Base-by-base conservation (phyloP, 352 stramenopile species). In the Plasmopara halstedii region DNA sequence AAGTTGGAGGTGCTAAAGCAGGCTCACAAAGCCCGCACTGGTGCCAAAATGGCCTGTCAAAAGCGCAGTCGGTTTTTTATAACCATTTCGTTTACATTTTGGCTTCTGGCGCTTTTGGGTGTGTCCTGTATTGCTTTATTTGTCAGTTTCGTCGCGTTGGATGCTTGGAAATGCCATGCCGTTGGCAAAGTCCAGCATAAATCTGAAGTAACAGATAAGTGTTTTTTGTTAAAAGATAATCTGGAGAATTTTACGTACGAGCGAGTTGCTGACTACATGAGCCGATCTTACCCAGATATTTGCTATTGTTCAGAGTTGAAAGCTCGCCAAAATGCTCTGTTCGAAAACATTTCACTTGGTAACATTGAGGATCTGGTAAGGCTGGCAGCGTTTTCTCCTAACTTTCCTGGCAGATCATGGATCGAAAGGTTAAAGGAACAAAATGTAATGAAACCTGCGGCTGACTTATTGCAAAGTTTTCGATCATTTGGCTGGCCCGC, bases 281-380 rank as follows among this genome's bases (percentile, higher is more conserved):
- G 27, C 7, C 60, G 67, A 22, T 57, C 61, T 15, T 57, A 81
- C 42, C 23, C 54, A 8, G 46, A 64, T 5, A 27, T 43, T 18
- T 77, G 61, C 44, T 75, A 77, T 33, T 81, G 69, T 26, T 54
- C 36, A n/a, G 64, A 75, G 36, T 81, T 66, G 69, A 71, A 62
- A 17, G 20, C 55, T 25, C 56, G 64, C 11, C 60, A 81, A 33
- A 70, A 34, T 34, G 52, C 42, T 2, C 23, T 75, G 27, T 43
- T 69, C 5, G 32, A 37, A 6, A 67, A 45, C 27, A 17, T 51
- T 5, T 75, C 63, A 1, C 22, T 44, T 18, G 26, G 39, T 3
- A 42, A 63, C 15, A 14, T 65, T 11, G 31, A 68, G 8, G 47
- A 56, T 20, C 40, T 81, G 29, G 38, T 37, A 27, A 57, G 51